Evolutionary conservation across 108 stramenopile species (phyloP), one percentile per base, ranked within the genome.

Genomic region (Conticribra guillardii): DNA sequence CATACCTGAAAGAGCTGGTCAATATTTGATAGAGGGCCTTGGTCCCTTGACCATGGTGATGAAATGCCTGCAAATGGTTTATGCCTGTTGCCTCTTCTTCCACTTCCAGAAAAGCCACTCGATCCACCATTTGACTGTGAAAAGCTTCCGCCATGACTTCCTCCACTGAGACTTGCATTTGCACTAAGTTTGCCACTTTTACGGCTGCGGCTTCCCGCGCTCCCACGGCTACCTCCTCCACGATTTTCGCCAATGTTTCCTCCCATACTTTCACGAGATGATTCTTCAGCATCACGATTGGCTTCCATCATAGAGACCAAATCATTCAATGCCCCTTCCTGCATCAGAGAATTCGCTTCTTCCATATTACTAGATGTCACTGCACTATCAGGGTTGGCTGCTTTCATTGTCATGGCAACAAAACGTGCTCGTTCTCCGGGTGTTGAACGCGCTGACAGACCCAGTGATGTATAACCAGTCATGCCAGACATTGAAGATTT

Each of bases 381-480:
- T 9, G 37, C 5, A 41, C 8, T 41, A 9, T 41, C 28, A 26
- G 53, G 9, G 2, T 67, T 45, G 54, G 46, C 8, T 4, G 33
- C 48, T 57, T 65, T 76, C 60, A 76, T 68, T 18, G 60, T 4
- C 54, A 76, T 64, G 34, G 75, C 75, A 15, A 76, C 67, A 31
- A 41, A 52, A 49, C 32, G 21, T 21, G 67, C 75, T 28, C 60
- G 37, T 32, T 68, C 75, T 34, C 75, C 50, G 17, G 57, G 51
- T 14, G 52, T 33, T 9, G 60, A 49, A 56, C 46, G 11, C 37
- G 8, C 37, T 9, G 37, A 41, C 5, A 11, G 37, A 11, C 5
- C 11, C 37, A 9, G 37, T 9, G 37, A 9, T 5, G 37, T 9
- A 41, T 9, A 5, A 9, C 37, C 37, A 9, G 37, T 41, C 8